These are phyloP conservation scores for Hanseniaspora singularis DNA, from an alignment of 805 yeast genomes.

Conservation along the genomic window DNA sequence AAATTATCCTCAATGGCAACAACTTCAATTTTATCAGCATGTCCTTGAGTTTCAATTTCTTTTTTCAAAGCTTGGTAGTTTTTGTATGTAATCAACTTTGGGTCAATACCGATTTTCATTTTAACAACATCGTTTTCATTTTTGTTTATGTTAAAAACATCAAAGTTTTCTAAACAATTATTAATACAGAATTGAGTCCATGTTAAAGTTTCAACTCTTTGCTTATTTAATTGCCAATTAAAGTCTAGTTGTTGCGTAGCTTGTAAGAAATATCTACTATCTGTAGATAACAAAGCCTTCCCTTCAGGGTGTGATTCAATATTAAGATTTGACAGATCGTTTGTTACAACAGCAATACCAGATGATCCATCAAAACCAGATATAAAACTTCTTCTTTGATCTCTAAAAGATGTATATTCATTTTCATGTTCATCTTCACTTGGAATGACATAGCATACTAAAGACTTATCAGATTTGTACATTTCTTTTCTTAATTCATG, in stretches of 20 bases:
- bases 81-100: conserved; percentile 49
- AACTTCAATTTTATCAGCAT: conserved; percentile 34
- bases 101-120: conserved; percentile 67
- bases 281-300: conserved; percentile 75
- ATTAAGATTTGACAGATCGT: conserved; percentile 33
- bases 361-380: conserved; percentile 90
- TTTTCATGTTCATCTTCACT: conserved; percentile 91
- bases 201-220: conserved; percentile 59
- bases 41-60: conserved; percentile 24
- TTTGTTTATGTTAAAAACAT: conserved; percentile 25
- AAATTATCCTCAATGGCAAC: conserved; percentile 50
- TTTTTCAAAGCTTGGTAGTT: conserved; percentile 26
- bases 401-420: conserved; percentile 74
- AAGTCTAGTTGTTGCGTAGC: conserved; percentile 71
- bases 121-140: conserved; percentile 28
- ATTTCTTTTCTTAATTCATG: conserved; percentile 50
- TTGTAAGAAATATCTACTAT: conserved; percentile 88
- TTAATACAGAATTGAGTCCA: conserved; percentile 74
- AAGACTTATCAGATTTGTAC: conserved; percentile 36
- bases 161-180: conserved; percentile 36
- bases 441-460: conserved; percentile 68
- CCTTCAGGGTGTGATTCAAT: conserved; percentile 35
- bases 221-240: conserved; percentile 72
- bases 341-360: conserved; percentile 77
- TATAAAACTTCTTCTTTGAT: conserved; percentile 70